Evolutionary conservation across 805 yeast genomes (phyloP).

Genomic region (Candida succiphila): DNA sequence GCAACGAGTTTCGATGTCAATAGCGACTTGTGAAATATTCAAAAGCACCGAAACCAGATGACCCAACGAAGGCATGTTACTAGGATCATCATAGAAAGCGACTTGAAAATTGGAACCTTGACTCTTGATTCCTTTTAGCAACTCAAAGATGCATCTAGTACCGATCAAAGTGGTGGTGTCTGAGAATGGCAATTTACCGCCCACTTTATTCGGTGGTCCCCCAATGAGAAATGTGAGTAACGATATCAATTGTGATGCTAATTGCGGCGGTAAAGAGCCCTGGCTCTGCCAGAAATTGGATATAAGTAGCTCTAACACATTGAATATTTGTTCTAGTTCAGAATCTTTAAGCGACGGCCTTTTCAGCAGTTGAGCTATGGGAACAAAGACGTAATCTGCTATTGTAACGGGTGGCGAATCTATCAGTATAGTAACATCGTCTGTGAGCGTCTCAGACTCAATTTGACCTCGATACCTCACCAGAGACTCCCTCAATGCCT

Average conservation of each 20-base stretch:
- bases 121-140: conserved; percentile 22
- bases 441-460: background rate
- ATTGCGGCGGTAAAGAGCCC: conserved; percentile 24
- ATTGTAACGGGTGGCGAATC: conserved; percentile 32
- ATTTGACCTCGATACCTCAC: background rate
- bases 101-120: conserved; percentile 15
- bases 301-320: conserved; percentile 34
- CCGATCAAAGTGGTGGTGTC: conserved; percentile 29
- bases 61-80: conserved; percentile 33
- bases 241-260: conserved; percentile 37
- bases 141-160: conserved; percentile 17
- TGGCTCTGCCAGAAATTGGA: conserved; percentile 34
- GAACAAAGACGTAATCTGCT: conserved; percentile 57
- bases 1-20: background rate
- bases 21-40: conserved; percentile 13
- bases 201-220: conserved; percentile 29
- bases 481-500: no score
- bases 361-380: conserved; percentile 43
- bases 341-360: conserved; percentile 34
- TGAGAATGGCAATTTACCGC: conserved; percentile 16
- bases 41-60: conserved; percentile 36
- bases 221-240: conserved; percentile 36
- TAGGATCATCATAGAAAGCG: conserved; percentile 20
- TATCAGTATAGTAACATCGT: background rate
- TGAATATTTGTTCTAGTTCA: conserved; percentile 34